Conservation (phyloP, 1,284 basidiomycete genomes). For the Ustilago hordei region DNA sequence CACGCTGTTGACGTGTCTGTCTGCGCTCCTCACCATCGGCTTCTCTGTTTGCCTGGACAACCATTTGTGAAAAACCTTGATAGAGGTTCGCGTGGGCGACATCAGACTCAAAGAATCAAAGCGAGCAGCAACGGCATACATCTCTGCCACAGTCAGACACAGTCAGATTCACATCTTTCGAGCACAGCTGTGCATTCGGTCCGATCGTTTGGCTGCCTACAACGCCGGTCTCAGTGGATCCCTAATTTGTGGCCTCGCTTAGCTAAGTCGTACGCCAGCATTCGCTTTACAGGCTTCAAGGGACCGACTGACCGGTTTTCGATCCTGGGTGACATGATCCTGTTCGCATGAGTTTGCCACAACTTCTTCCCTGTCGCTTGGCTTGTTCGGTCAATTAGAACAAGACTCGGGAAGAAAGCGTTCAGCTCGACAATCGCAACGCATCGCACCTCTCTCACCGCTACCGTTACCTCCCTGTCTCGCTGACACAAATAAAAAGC, state of each 20-base stretch:
- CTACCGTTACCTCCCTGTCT: background rate
- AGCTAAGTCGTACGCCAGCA: constrained; percentile 4
- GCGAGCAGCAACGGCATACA: too few species aligned
- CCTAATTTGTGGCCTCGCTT: constrained; percentile 11
- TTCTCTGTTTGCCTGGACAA: too few species aligned
- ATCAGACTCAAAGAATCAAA: too few species aligned
- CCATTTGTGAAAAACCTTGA: too few species aligned
- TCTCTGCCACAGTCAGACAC: background rate
- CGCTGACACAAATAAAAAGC: background rate
- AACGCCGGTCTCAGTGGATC: constrained; percentile 11
- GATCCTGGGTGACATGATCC: background rate
- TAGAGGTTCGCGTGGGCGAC: too few species aligned
- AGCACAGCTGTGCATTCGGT: background rate
- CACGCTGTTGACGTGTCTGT: too few species aligned
- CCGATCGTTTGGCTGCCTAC: constrained; percentile 2
- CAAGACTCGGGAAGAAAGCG: background rate
- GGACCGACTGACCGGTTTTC: background rate
- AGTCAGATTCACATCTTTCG: background rate
- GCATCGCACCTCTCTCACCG: background rate
- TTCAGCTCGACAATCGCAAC: background rate
- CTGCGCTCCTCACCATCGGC: too few species aligned
- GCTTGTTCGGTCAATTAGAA: constrained; percentile 6
- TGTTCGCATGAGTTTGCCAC: constrained; percentile 15
- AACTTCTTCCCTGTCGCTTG: constrained; percentile 6
- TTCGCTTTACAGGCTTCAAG: constrained; percentile 14